These are phyloP conservation scores for Umbelopsis isabellina DNA, from an alignment of 192 early-diverging fungal species.

Conservation along the genomic window DNA sequence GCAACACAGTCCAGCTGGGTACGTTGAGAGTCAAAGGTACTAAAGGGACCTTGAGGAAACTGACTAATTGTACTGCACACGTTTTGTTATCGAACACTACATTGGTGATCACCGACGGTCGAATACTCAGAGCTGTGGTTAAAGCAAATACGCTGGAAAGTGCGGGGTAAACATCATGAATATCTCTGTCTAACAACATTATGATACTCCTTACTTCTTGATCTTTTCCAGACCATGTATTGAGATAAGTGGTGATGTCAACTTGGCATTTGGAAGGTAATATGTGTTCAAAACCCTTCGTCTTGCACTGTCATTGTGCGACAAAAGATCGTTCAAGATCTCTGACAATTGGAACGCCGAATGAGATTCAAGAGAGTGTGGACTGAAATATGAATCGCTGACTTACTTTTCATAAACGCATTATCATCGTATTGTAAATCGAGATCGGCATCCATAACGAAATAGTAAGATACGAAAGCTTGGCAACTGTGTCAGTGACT, in stretches of 20 bases:
- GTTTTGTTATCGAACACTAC: not conserved
- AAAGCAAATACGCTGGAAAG: not conserved
- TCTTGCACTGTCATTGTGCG: not conserved
- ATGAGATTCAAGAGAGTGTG: not conserved
- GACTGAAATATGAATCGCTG: too few relatives aligned
- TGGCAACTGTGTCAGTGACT: too few relatives aligned
- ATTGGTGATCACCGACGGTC: not conserved
- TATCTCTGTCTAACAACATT: too few relatives aligned
- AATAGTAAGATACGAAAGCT: not conserved
- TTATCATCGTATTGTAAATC: not conserved
- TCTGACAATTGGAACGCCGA: not conserved
- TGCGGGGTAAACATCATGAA: not conserved
- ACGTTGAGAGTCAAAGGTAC: not conserved
- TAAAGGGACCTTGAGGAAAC: not conserved
- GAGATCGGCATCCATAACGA: conserved; percentile 4
- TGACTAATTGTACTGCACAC: not conserved
- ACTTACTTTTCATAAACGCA: conserved; percentile 2
- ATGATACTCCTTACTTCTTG: not conserved
- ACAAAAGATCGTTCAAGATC: conserved; percentile 15
- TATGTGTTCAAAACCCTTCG: conserved; percentile 1
- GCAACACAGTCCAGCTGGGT: not conserved
- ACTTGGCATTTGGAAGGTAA: conserved; percentile 7
- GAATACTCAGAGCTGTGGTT: not conserved
- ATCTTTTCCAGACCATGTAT: not conserved
- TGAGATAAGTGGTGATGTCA: not conserved